Evolutionary conservation across 1,139 yeast species (phyloP), one percentile per base, ranked within the genome.

Genomic region (Candida frijolesensis): DNA sequence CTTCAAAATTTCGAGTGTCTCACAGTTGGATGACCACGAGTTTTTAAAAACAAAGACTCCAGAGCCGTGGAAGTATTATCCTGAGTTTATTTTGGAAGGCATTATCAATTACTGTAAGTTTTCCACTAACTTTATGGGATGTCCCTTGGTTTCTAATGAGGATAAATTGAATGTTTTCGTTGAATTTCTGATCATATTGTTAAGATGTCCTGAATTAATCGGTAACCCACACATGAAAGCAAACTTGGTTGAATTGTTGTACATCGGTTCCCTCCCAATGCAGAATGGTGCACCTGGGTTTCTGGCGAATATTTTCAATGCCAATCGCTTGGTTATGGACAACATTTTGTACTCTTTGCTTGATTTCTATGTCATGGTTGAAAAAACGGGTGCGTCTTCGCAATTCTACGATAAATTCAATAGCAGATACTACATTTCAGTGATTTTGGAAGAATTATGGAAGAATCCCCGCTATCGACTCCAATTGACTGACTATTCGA

Each of bases 391-490:
- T 7, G 88, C 97, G 2, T 85, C 95, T 5, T 85, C 96, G 0
- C 99, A 94, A 68, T 94, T 94, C 65, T 94, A 94, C 66, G 99
- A 94, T 69, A 94, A 94, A 67, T 94, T 95, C 72, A 92, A 90
- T 67, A 83, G 90, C 46, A 80, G 99, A 65, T 94, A 84, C 67
- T 87, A 90, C 64, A 89, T 92, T 43, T 87, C 97, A 1, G 83
- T 83, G 46, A 87, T 95, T 42, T 72, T 95, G 61, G 94, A 89
- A 65, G 85, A 85, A 57, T 74, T 94, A 48, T 94, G 98, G 96
- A 81, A 85, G 54, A 82, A 82, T 58, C 84, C 84, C 25, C 65
- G 73, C 30, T 92, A 89, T 68, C 80, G 88, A 54, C 67, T 71
- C 9, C 95, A 89, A 66, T 79, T 94, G 58, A 80, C 80, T 40